Evolutionary conservation across 169 alveolate species (phyloP).

Genomic region (Plasmodium knowlesi): DNA sequence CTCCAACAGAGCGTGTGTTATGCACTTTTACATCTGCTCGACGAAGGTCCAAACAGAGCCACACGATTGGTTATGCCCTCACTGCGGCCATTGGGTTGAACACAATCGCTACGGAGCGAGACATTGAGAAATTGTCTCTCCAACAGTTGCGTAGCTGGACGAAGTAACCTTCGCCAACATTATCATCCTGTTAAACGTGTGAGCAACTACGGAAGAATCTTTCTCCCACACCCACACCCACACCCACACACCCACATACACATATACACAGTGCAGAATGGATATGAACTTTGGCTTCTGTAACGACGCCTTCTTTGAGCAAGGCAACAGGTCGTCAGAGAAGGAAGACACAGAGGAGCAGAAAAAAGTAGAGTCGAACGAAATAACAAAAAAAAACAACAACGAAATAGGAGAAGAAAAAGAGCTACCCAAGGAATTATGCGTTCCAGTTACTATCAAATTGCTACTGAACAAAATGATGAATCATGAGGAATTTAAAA

Average conservation of each 20-base stretch:
- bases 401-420: conserved; percentile 47
- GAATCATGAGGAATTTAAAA: conserved; percentile 42
- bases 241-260: too few species aligned
- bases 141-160: background rate
- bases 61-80: too few species aligned
- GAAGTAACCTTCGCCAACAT: background rate
- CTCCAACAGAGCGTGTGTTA: background rate
- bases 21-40: background rate
- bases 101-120: background rate
- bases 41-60: background rate
- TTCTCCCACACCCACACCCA: too few species aligned
- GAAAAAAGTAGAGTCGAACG: conserved; percentile 19
- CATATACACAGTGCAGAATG: background rate
- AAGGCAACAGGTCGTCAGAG: conserved; percentile 67
- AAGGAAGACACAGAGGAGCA: conserved; percentile 41
- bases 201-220: background rate
- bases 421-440: conserved; percentile 52
- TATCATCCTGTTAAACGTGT: background rate
- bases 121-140: background rate
- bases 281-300: conserved; percentile 70
- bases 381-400: background rate
- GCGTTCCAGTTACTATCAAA: conserved; percentile 69
- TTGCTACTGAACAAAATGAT: conserved; percentile 62
- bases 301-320: conserved; percentile 49
- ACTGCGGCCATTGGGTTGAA: background rate